phyloP scores from a whole-genome alignment of 768 basidiomycete genomes.

The Sarcodon aspratus region DNA sequence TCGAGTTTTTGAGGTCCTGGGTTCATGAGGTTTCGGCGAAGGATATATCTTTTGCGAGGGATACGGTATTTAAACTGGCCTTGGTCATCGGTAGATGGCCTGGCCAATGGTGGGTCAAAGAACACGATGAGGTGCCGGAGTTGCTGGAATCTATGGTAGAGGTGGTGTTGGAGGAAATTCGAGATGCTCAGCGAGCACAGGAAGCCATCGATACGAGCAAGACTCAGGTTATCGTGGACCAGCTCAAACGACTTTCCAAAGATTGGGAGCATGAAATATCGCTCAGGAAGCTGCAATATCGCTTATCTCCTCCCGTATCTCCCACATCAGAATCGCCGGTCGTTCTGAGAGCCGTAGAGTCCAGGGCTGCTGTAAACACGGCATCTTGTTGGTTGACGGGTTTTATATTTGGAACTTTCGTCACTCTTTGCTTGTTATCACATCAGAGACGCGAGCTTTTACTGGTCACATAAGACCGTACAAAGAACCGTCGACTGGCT shows the following conservation, averaged over 20 bases:
- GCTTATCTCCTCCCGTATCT: neutral
- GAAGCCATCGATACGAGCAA: slow-evolving; percentile 34
- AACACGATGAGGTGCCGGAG: slow-evolving; percentile 50
- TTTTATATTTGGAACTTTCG: slow-evolving; percentile 46
- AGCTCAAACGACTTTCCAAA: slow-evolving; percentile 33
- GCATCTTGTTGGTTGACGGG: slow-evolving; percentile 44
- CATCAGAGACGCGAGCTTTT: slow-evolving; percentile 36
- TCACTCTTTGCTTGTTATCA: slow-evolving; percentile 39
- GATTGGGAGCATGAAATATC: slow-evolving; percentile 21
- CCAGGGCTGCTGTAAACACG: slow-evolving; percentile 11
- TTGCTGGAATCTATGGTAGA: slow-evolving; percentile 47
- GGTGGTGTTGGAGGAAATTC: slow-evolving; percentile 56
- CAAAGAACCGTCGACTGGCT: neutral
- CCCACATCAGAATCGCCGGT: slow-evolving; percentile 4
- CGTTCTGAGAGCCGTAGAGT: slow-evolving; percentile 5
- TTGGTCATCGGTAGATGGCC: slow-evolving; percentile 40
- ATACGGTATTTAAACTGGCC: slow-evolving; percentile 23
- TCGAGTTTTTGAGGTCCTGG: slow-evolving; percentile 61
- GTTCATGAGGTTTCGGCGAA: slow-evolving; percentile 39
- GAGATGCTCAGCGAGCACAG: slow-evolving; percentile 32
- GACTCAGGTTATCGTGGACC: slow-evolving; percentile 37
- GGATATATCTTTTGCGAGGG: slow-evolving; percentile 26
- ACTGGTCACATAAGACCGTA: slow-evolving; percentile 17
- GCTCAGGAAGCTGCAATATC: neutral
- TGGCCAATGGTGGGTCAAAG: slow-evolving; percentile 53